A percentile compares a stretch with the other conserved stretches of the same genome.
Conservation (phyloP, 768 basidiomycete species). For the Macrolepiota albuminosa region DNA sequence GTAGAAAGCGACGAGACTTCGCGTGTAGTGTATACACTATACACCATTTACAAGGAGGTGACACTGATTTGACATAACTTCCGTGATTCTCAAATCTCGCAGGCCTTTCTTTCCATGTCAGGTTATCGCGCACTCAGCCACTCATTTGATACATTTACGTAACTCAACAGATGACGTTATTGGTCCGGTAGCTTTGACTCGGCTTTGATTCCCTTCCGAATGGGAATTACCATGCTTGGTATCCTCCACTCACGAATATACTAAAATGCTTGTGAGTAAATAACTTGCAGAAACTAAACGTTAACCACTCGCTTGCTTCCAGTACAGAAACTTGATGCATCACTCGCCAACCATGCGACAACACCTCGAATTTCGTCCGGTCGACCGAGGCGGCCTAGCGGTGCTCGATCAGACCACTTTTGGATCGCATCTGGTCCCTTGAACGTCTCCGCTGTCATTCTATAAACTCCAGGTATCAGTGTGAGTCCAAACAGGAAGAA, state of each 20-base stretch:
- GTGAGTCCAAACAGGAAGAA: not conserved
- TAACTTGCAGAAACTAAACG: not conserved
- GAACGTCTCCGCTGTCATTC: constrained; percentile 70
- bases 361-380: constrained; percentile 25
- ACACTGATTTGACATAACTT: not conserved
- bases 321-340: constrained; percentile 1
- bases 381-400: constrained; percentile 65
- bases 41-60: not conserved
- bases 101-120: not conserved
- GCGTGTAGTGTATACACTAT: no score
- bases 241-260: constrained; percentile 55
- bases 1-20: not conserved
- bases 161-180: no score
- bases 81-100: not conserved
- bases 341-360: not conserved
- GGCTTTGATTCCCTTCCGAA: not conserved
- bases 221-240: constrained; percentile 47
- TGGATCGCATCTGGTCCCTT: constrained; percentile 55
- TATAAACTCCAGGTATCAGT: constrained; percentile 17
- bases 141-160: no score
- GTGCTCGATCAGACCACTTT: constrained; percentile 63
- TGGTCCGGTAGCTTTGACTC: not conserved
- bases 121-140: not conserved
- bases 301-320: constrained; percentile 31
- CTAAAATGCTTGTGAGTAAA: constrained; percentile 20